Evolutionary conservation across 2,329 filamentous ascomycete genomes (phyloP).

Genomic region (Lecanicillium sp.): DNA sequence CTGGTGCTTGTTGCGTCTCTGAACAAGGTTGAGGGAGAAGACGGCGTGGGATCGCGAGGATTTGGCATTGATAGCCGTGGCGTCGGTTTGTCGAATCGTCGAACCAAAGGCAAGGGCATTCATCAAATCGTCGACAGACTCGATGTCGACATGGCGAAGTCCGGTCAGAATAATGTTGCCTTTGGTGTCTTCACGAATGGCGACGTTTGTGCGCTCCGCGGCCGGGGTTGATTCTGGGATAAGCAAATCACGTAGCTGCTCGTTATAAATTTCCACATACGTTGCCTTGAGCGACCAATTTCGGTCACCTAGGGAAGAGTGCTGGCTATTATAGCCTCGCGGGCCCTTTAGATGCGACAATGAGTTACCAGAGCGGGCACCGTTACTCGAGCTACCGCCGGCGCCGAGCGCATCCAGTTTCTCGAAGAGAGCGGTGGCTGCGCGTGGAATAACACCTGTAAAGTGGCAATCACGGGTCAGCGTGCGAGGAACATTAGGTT

Average conservation of each 20-base stretch:
- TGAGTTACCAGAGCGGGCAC: slow-evolving; percentile 36
- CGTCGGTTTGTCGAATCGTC: slow-evolving; percentile 88
- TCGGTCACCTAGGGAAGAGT: slow-evolving; percentile 52
- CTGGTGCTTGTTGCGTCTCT: slow-evolving; percentile 60
- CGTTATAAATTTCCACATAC: slow-evolving; percentile 97
- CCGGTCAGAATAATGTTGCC: slow-evolving; percentile 92
- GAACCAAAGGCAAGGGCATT: slow-evolving; percentile 88
- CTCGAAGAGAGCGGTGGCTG: slow-evolving; percentile 79
- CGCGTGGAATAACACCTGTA: slow-evolving; percentile 87
- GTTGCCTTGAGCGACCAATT: slow-evolving; percentile 90
- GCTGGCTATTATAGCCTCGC: slow-evolving; percentile 54
- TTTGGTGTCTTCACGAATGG: slow-evolving; percentile 88
- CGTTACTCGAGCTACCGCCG: slow-evolving; percentile 23
- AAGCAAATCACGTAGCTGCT: slow-evolving; percentile 84
- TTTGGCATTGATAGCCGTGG: slow-evolving; percentile 94
- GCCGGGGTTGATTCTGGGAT: slow-evolving; percentile 63
- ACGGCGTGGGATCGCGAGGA: slow-evolving; percentile 97
- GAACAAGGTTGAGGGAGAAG: slow-evolving; percentile 88
- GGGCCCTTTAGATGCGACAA: slow-evolving; percentile 76
- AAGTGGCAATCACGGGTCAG: no score
- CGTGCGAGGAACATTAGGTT: slow-evolving; percentile 5
- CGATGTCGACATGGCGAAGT: slow-evolving; percentile 77
- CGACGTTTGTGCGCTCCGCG: slow-evolving; percentile 69
- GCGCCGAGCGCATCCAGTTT: slow-evolving; percentile 60
- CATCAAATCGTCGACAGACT: slow-evolving; percentile 85